phyloP scores from a whole-genome alignment of 2,329 filamentous ascomycete genomes.

The Ophiostoma perfectum region DNA sequence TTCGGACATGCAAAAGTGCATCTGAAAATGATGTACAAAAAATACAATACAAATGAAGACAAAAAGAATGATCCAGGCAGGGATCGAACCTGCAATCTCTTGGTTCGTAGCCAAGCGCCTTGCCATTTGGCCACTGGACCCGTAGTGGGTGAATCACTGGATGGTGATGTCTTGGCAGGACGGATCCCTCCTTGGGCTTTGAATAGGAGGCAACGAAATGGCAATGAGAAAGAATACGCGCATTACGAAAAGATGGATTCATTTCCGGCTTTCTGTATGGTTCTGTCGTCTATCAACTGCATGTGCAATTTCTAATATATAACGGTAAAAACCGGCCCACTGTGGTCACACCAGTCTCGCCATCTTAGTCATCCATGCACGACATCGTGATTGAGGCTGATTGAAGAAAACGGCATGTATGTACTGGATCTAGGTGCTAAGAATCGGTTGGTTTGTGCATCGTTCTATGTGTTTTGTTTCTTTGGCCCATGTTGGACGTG shows the following conservation, averaged over 20 bases:
- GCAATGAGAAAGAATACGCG: too few species aligned
- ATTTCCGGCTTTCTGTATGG: too few species aligned
- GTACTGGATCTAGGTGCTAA: neutral
- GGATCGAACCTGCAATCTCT: slow-evolving; percentile 37
- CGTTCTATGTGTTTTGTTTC: neutral
- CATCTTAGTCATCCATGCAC: neutral
- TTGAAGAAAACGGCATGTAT: neutral
- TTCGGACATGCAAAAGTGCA: too few species aligned
- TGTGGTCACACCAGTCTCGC: neutral
- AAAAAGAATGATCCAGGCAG: slow-evolving; percentile 30
- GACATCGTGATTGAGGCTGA: neutral
- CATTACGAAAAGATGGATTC: neutral
- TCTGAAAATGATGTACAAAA: neutral
- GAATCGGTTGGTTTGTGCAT: neutral
- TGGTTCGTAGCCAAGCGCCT: slow-evolving; percentile 38
- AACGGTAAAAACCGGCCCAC: neutral
- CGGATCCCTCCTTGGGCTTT: neutral
- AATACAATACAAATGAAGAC: neutral
- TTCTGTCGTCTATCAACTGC: too few species aligned
- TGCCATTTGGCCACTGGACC: slow-evolving; percentile 33
- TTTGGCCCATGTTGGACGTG: neutral
- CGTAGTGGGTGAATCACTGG: neutral
- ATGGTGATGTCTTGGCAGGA: neutral
- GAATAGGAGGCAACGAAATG: neutral
- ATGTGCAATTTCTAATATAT: too few species aligned